Evolutionary conservation across 176 grass and related monocot species (phyloP).

Genomic region (Aegilops umbellulata): DNA sequence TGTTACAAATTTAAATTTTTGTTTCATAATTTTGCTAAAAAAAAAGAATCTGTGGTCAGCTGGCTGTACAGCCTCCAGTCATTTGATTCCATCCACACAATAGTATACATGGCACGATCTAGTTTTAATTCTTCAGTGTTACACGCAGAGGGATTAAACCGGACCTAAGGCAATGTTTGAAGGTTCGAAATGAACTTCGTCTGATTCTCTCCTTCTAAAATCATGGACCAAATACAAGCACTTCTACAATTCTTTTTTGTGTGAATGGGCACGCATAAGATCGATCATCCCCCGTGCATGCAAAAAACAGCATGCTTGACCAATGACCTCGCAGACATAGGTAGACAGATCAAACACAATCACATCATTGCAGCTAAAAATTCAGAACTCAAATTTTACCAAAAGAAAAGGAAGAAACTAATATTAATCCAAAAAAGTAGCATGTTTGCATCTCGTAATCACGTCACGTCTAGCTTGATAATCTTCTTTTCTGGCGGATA

Average conservation of each 20-base stretch:
- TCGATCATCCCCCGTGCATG: background rate
- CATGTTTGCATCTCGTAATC: background rate
- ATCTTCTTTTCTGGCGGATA: background rate
- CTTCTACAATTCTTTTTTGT: background rate
- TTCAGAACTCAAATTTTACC: background rate
- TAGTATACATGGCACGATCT: too few species aligned
- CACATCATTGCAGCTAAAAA: background rate
- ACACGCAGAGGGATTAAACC: background rate
- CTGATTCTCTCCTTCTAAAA: background rate
- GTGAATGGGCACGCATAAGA: background rate
- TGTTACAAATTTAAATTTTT: background rate
- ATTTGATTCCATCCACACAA: too few species aligned
- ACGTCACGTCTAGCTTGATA: too few species aligned
- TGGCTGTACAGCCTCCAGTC: too few species aligned
- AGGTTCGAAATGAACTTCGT: background rate
- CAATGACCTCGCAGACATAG: background rate
- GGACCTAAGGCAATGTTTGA: background rate
- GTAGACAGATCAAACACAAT: background rate
- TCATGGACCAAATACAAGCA: background rate
- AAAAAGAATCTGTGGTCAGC: too few species aligned
- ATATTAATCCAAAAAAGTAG: background rate
- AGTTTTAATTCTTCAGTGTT: too few species aligned
- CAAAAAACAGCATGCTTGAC: background rate
- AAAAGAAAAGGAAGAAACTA: background rate
- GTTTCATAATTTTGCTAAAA: too few species aligned